A percentile compares a stretch with the other conserved stretches of the same genome.
Conservation (phyloP, 805 yeast species). For the Sugiyamaella valdiviana region DNA sequence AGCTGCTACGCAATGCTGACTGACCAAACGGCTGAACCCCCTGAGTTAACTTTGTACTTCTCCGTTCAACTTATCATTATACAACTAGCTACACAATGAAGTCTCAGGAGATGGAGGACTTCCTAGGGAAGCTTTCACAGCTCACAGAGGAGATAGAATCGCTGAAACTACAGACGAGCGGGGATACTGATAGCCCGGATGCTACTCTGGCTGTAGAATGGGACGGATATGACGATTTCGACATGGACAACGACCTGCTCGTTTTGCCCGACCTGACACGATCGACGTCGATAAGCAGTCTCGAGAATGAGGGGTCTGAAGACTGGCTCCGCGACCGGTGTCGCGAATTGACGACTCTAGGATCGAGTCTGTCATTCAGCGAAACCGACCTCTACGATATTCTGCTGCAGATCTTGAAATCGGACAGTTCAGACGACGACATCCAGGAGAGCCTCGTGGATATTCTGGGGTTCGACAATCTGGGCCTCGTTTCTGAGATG, state of each 20-base stretch:
- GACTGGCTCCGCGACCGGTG: constrained; percentile 1
- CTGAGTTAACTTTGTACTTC: neutral
- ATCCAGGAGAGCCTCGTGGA: constrained; percentile 72
- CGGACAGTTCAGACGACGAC: constrained; percentile 43
- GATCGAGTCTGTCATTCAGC: neutral
- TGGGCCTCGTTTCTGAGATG: constrained; percentile 67
- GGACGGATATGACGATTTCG: neutral
- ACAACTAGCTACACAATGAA: neutral
- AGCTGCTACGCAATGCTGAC: no score
- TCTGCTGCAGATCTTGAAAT: constrained; percentile 12
- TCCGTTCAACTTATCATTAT: neutral
- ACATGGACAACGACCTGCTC: constrained; percentile 8
- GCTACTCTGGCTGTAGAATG: neutral
- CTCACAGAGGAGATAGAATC: neutral
- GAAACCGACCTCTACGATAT: constrained; percentile 8
- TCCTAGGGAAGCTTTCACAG: neutral
- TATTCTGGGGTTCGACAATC: constrained; percentile 76
- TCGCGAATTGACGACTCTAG: neutral
- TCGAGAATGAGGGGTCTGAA: neutral
- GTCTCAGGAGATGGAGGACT: neutral
- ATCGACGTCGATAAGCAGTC: neutral
- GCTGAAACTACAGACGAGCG: neutral
- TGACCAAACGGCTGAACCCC: no score
- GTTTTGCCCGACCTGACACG: constrained; percentile 1
- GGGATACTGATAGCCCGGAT: neutral